Evolutionary conservation across 179 eudicot species (phyloP).

Genomic region (Beta lomatogona): DNA sequence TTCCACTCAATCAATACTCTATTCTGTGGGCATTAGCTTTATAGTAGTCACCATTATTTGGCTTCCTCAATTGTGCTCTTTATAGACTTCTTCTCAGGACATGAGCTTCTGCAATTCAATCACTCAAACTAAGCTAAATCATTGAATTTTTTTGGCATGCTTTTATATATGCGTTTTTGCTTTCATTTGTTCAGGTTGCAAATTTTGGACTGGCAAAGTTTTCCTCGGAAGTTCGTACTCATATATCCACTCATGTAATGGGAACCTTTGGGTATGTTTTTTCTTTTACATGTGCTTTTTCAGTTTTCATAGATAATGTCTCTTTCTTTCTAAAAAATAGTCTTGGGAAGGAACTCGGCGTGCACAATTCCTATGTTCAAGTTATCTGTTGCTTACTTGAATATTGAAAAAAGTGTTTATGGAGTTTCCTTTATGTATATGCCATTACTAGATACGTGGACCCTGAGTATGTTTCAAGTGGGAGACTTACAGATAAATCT

Average conservation of each 20-base stretch:
- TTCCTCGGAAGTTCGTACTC: conserved; percentile 75
- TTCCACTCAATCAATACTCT: background rate
- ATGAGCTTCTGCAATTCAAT: background rate
- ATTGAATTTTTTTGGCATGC: background rate
- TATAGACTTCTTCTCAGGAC: background rate
- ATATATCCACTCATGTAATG: conserved; percentile 92
- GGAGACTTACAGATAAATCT: conserved; percentile 91
- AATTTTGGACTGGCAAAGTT: conserved; percentile 95
- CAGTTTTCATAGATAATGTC: background rate
- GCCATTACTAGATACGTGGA: conserved; percentile 68
- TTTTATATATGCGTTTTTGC: background rate
- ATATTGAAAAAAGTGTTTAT: background rate
- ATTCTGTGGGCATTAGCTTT: background rate
- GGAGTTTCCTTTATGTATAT: conserved; percentile 1
- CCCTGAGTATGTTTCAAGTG: conserved; percentile 95
- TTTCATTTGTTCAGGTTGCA: conserved; percentile 62
- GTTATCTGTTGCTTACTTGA: background rate
- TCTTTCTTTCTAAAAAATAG: background rate
- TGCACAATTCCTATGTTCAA: background rate
- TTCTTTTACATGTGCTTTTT: background rate
- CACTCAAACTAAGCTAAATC: background rate
- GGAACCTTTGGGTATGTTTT: conserved; percentile 85
- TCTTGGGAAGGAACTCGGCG: background rate
- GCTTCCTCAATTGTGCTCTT: background rate
- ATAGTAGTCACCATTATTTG: background rate